Base-by-base conservation (phyloP, 164 flowering plant species). In the Malania oleifera region DNA sequence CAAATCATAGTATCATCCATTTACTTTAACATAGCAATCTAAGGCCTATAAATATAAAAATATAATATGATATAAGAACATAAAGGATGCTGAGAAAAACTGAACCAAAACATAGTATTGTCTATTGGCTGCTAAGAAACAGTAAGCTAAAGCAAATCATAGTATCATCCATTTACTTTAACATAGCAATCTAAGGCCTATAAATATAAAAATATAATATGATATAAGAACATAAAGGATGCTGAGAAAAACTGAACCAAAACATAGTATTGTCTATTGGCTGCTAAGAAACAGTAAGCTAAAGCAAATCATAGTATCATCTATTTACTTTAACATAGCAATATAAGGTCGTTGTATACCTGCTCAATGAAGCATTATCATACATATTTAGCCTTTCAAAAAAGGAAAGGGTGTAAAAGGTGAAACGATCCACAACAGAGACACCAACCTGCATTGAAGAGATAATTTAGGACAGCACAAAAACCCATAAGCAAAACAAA, bases 401-500 rank as follows among this genome's bases (percentile, higher is more conserved):
- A 76, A 91, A 91, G 12, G 93, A 89, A 64, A 95, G 95, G 20
- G 99, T 95, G 57, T 91, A 91, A 65, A 70, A 95, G 45, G 99
- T 95, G 61, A 95, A 95, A 27, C 98, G 93, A 74, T 95, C 98
- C 62, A 95, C 98, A 57, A 95, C 98, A 60, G 96, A 91, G 8
- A 95, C 96, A 61, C 99, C 99, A 67, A 95, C 84, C 99, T 91
- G 80, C 46, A 76, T 19, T 19, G n/a, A 34, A 55, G 40, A 3
- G 67, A 58, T 5, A 52, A 52, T 27, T 8, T 39, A 2, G 11
- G 17, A 43, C 1, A 25, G 15, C 15, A 22, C 18, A 22, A 46
- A 46, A 59, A 46, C 7, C 4, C n/a, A 18, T 19, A 9, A 1
- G 14, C 25, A 12, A 20, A 51, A 28, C 11, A 17, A 18, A 10